These are phyloP conservation scores for Suhomyces terraborum DNA, from an alignment of 1,139 yeast genomes.

Conservation along the genomic window DNA sequence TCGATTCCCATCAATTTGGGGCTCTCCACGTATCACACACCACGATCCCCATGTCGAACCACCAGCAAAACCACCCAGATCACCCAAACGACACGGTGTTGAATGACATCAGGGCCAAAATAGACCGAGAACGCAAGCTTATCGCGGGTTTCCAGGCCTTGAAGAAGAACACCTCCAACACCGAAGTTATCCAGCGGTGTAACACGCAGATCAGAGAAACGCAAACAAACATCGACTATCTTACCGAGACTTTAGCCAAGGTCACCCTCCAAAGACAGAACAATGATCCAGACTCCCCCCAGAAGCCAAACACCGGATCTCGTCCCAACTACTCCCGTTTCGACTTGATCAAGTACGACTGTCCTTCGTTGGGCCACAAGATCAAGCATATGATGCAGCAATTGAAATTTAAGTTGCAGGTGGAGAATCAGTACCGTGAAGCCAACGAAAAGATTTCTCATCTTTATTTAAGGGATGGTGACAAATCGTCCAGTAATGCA, in stretches of 20 bases:
- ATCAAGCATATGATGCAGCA: constrained; percentile 95
- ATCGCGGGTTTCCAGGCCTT: constrained; percentile 84
- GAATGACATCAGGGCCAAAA: constrained; percentile 73
- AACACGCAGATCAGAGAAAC: constrained; percentile 90
- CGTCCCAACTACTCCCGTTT: constrained; percentile 59
- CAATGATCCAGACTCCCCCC: constrained; percentile 11
- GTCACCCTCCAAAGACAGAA: constrained; percentile 42
- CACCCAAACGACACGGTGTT: constrained; percentile 32
- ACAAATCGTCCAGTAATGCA: constrained; percentile 77
- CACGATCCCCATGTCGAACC: not conserved
- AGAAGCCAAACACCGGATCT: constrained; percentile 17
- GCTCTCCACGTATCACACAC: no score
- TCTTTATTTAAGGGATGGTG: constrained; percentile 88
- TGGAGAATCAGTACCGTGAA: constrained; percentile 88
- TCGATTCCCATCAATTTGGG: no score
- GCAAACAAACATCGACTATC: constrained; percentile 83
- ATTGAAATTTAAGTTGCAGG: constrained; percentile 87
- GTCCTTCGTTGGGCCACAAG: constrained; percentile 93
- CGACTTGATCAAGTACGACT: constrained; percentile 87
- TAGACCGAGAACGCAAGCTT: constrained; percentile 83
- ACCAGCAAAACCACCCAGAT: not conserved
- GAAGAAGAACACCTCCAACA: constrained; percentile 74
- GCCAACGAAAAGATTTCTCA: constrained; percentile 89
- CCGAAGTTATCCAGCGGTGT: constrained; percentile 85
- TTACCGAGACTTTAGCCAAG: constrained; percentile 74